A percentile compares a stretch with the other conserved stretches of the same genome.
These are phyloP conservation scores for Colletotrichum cereale DNA, from an alignment of 2,329 filamentous ascomycete species.

Conservation along the genomic window DNA sequence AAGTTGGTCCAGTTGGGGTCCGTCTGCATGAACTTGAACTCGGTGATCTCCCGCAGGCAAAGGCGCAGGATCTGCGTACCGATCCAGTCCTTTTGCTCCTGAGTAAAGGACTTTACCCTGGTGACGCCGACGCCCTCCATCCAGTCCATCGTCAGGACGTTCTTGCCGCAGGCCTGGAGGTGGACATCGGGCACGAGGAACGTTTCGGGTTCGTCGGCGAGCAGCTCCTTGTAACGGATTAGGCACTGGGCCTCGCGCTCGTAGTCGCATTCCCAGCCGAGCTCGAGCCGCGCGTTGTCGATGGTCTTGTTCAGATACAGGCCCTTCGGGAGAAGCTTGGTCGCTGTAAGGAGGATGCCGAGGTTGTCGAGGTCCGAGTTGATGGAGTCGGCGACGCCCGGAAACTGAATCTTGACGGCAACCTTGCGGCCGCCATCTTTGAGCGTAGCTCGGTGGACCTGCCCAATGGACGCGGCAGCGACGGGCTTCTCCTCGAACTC, in stretches of 20 bases:
- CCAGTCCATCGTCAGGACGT: slow-evolving; percentile 93
- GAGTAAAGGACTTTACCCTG: slow-evolving; percentile 79
- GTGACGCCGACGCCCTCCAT: slow-evolving; percentile 91
- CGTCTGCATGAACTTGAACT: slow-evolving; percentile 99
- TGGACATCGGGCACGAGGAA: slow-evolving; percentile 87
- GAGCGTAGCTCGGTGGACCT: slow-evolving; percentile 89
- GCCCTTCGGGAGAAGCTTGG: slow-evolving; percentile 88
- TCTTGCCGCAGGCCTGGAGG: slow-evolving; percentile 82
- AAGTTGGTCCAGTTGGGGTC: slow-evolving; percentile 99
- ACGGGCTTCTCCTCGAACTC: slow-evolving; percentile 93
- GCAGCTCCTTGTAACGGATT: slow-evolving; percentile 79
- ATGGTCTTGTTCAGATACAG: slow-evolving; percentile 98
- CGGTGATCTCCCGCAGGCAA: slow-evolving; percentile 90
- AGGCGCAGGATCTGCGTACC: slow-evolving; percentile 93
- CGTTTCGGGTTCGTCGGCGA: slow-evolving; percentile 78
- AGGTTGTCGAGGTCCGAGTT: slow-evolving; percentile 97
- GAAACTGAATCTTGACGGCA: slow-evolving; percentile 97
- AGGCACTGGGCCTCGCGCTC: slow-evolving; percentile 87
- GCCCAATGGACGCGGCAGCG: slow-evolving; percentile 95
- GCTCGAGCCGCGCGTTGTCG: slow-evolving; percentile 89
- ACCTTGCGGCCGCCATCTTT: slow-evolving; percentile 81
- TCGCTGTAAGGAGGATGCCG: slow-evolving; percentile 89
- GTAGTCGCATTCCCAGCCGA: slow-evolving; percentile 98
- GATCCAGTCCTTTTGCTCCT: slow-evolving; percentile 94
- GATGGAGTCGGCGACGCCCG: slow-evolving; percentile 94